phyloP scores from a whole-genome alignment of 257 asterid genomes.

The Nicotiana attenuata region DNA sequence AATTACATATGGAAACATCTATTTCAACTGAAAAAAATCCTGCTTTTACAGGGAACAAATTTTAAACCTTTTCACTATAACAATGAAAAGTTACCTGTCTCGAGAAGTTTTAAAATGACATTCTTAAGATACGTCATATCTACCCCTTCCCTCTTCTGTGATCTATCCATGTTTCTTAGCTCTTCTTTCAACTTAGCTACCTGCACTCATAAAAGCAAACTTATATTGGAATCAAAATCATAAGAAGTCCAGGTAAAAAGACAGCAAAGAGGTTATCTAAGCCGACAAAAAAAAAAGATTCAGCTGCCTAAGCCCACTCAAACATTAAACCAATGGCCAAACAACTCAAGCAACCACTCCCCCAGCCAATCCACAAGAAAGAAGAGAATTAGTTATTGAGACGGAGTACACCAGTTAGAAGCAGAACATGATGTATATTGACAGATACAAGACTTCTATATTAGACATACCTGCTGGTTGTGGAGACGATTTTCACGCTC shows the following conservation, averaged over 20 bases:
- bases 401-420: not conserved
- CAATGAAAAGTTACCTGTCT: conserved; percentile 61
- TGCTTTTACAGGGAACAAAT: not conserved
- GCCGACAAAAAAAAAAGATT: not conserved
- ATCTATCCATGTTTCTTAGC: conserved; percentile 85
- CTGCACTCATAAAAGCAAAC: conserved; percentile 40
- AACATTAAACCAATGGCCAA: not conserved
- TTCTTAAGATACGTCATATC: conserved; percentile 96
- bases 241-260: conserved; percentile 2
- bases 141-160: conserved; percentile 94
- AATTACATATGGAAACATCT: not conserved
- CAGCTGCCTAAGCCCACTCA: not conserved
- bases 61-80: not conserved
- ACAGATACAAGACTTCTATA: not conserved
- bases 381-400: not conserved
- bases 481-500: conserved; percentile 98
- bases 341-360: not conserved
- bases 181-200: conserved; percentile 91
- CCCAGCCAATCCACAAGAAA: not conserved
- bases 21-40: not conserved
- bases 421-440: not conserved
- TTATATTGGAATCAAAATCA: not conserved
- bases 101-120: conserved; percentile 80
- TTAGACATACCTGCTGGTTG: conserved; percentile 69
- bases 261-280: not conserved